These are phyloP conservation scores for Tremellales sp. DNA, from an alignment of 1,284 basidiomycete genomes.

Conservation along the genomic window DNA sequence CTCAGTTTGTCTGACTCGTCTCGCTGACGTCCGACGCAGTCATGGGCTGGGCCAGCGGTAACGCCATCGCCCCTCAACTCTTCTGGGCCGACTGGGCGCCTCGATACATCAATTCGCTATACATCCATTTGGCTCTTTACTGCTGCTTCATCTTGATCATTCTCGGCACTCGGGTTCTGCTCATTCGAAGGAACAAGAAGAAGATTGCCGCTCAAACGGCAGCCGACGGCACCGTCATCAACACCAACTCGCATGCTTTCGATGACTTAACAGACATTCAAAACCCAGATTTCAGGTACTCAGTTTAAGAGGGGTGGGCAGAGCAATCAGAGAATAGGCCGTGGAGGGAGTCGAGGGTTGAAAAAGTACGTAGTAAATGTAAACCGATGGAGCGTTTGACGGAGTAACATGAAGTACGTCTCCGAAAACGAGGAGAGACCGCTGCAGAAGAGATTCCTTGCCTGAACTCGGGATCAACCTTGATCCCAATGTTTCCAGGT, in stretches of 20 bases:
- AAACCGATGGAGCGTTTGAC: too few relatives aligned
- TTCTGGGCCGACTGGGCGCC: conserved; percentile 32
- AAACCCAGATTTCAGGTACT: conserved; percentile 9
- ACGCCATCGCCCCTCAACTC: conserved; percentile 30
- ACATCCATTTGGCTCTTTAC: conserved; percentile 37
- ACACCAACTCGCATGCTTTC: conserved; percentile 5
- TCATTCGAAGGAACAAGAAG: conserved; percentile 21
- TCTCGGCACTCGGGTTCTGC: conserved; percentile 16
- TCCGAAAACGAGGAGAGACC: too few relatives aligned
- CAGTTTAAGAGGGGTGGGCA: too few relatives aligned
- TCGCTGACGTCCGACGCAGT: conserved; percentile 3
- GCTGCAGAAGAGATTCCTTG: too few relatives aligned
- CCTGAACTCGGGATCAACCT: too few relatives aligned
- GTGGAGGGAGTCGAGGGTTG: too few relatives aligned
- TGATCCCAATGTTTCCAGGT: too few relatives aligned
- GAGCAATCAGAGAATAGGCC: too few relatives aligned
- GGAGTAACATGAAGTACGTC: too few relatives aligned
- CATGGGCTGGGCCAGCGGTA: conserved; percentile 33
- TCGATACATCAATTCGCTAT: conserved; percentile 29
- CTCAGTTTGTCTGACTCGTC: too few relatives aligned
- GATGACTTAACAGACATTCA: conserved; percentile 27
- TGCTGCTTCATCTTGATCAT: conserved; percentile 18
- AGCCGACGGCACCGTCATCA: not conserved
- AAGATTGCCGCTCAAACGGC: conserved; percentile 8
- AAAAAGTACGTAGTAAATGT: too few relatives aligned